Conservation (phyloP, 805 yeast genomes). For the Candida sonorensis region DNA sequence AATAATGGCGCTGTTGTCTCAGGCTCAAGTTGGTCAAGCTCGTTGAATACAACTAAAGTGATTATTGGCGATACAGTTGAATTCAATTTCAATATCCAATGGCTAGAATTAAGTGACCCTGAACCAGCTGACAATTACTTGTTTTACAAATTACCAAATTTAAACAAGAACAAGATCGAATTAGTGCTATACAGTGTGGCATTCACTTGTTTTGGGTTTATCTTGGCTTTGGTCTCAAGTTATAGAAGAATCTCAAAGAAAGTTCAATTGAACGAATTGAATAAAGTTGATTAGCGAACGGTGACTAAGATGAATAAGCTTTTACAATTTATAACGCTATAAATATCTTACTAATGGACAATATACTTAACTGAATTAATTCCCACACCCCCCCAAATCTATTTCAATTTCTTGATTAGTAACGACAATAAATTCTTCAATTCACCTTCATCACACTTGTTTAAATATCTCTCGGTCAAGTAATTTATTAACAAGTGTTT, state of each 20-base stretch:
- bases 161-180: conserved; percentile 4
- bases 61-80: conserved; percentile 62
- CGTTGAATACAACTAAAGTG: conserved; percentile 52
- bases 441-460: conserved; percentile 14
- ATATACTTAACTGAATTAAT: too few species aligned
- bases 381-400: background rate
- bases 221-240: conserved; percentile 16
- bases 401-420: conserved; percentile 20
- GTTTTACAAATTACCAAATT: conserved; percentile 9
- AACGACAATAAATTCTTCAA: conserved; percentile 15
- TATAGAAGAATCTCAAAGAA: conserved; percentile 19
- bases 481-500: conserved; percentile 27
- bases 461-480: conserved; percentile 21
- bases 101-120: conserved; percentile 30
- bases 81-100: conserved; percentile 49
- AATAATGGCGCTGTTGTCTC: conserved; percentile 35
- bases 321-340: background rate
- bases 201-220: conserved; percentile 15
- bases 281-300: conserved; percentile 18
- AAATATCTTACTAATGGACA: too few species aligned
- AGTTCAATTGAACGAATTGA: conserved; percentile 15
- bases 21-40: conserved; percentile 52
- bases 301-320: background rate
- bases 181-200: conserved; percentile 9
- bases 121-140: background rate